Base-by-base conservation (phyloP, 2,329 filamentous ascomycete genomes). In the Colletotrichum brevisporum region DNA sequence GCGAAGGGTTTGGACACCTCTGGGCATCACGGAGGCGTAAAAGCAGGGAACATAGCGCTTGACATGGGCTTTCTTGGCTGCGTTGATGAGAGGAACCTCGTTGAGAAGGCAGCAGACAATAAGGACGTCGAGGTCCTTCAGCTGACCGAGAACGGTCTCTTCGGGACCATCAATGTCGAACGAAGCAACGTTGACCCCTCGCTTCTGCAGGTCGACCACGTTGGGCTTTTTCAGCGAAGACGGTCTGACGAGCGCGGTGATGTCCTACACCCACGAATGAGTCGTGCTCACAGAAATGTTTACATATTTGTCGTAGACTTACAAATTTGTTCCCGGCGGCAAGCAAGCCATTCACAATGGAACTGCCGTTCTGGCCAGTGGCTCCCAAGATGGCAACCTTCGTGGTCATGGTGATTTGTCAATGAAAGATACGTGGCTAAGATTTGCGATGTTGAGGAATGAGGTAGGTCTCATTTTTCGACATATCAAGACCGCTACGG, bases 41-140 rank as follows among this genome's bases (percentile, higher is more conserved):
- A 80, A 82, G 72, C 83, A 85, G 2, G 86, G 86, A 39, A 88
- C 80, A 71, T 87, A 89, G 51, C 87, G 82, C 69, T 82, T 79
- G 10, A 88, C 82, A 0, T 85, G 84, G 3, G 82, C 83, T 54
- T 78, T 78, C 71, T 86, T 85, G 1, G 84, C 81, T 2, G 86
- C 86, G 39, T 80, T 81, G 43, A 81, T 80, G 2, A 88, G 78
- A 1, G 78, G 78, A 10, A 84, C 81, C 70, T 89, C 83, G 12
- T 81, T 79, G 31, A 78, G 73, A 41, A 81, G 76, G 41, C 75
- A 75, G 4, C 72, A 72, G 3, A 77, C 76, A 21, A 87, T 82
- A 31, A 87, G 78, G n/a, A 84, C 77, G 61, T 87, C 67, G 9
- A 51, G 21, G 21, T 55, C 62, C 24, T 62, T 62, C 48, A 73